A percentile compares a stretch with the other conserved stretches of the same genome.
phyloP scores from a whole-genome alignment of 495 filamentous ascomycete genomes.

The Annulohypoxylon maeteangense region DNA sequence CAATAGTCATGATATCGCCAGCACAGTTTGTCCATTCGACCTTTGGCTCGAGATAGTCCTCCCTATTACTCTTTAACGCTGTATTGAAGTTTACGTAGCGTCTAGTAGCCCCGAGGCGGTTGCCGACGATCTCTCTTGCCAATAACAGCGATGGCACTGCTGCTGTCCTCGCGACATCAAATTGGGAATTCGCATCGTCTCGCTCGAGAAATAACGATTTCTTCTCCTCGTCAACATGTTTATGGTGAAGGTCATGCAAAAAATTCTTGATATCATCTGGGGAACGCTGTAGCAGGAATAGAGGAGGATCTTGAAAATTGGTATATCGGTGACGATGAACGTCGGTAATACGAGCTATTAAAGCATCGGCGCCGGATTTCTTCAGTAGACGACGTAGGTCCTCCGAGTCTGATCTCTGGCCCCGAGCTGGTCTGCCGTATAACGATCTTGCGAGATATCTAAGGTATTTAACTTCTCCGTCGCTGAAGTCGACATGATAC shows the following conservation, averaged over 20 bases:
- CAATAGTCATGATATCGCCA: slow-evolving; percentile 67
- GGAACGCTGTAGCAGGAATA: slow-evolving; percentile 35
- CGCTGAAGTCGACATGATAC: slow-evolving; percentile 59
- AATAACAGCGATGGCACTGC: slow-evolving; percentile 50
- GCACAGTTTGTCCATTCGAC: slow-evolving; percentile 65
- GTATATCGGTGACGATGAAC: slow-evolving; percentile 31
- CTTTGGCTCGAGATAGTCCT: slow-evolving; percentile 57
- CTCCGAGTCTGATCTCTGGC: slow-evolving; percentile 7
- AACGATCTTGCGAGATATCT: slow-evolving; percentile 34
- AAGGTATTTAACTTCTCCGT: slow-evolving; percentile 59
- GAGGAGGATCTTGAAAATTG: slow-evolving; percentile 29
- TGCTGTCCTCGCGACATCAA: slow-evolving; percentile 42
- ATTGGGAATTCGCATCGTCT: slow-evolving; percentile 42
- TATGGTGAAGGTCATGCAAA: slow-evolving; percentile 45
- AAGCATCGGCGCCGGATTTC: slow-evolving; percentile 19
- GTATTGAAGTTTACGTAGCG: slow-evolving; percentile 51
- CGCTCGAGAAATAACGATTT: slow-evolving; percentile 43
- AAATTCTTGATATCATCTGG: slow-evolving; percentile 50
- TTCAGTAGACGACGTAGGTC: slow-evolving; percentile 42
- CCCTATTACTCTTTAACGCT: slow-evolving; percentile 52
- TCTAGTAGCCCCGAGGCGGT: slow-evolving; percentile 47
- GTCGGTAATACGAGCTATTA: slow-evolving; percentile 28
- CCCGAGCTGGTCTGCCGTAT: slow-evolving; percentile 17
- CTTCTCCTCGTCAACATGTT: slow-evolving; percentile 23
- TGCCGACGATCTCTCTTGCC: slow-evolving; percentile 53